Percentiles rank a stretch among this genome's conserved stretches.
Evolutionary conservation across 768 basidiomycete genomes (phyloP).

Genomic region (Cyclocybe cylindracea): DNA sequence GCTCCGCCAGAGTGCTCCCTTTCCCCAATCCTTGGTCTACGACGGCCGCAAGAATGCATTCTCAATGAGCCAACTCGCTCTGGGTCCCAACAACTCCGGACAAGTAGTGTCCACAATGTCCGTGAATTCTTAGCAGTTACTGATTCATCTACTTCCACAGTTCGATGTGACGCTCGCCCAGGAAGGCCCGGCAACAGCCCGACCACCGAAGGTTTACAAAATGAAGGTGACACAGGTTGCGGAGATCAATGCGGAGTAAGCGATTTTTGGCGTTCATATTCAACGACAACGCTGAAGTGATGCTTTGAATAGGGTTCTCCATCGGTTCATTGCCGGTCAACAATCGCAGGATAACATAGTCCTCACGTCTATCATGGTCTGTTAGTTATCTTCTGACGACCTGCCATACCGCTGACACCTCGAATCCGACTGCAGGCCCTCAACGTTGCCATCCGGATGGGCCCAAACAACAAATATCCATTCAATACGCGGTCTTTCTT

Average conservation of each 20-base stretch:
- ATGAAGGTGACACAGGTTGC: constrained; percentile 63
- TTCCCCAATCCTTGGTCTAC: constrained; percentile 71
- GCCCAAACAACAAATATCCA: constrained; percentile 65
- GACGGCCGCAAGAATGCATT: constrained; percentile 82
- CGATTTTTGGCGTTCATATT: not conserved
- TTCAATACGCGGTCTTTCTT: constrained; percentile 82
- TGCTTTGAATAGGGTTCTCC: constrained; percentile 47
- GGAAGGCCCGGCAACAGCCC: constrained; percentile 25
- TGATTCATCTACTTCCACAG: constrained; percentile 30
- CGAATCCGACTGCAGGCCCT: constrained; percentile 47
- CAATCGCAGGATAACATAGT: constrained; percentile 69
- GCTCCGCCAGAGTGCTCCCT: constrained; percentile 58
- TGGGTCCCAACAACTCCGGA: constrained; percentile 51
- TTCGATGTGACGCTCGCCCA: constrained; percentile 61
- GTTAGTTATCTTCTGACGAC: constrained; percentile 10
- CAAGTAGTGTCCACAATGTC: constrained; percentile 40
- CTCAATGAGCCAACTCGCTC: constrained; percentile 53
- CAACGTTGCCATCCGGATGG: constrained; percentile 79
- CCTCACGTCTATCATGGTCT: constrained; percentile 60
- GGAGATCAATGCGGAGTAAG: constrained; percentile 37
- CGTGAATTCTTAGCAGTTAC: not conserved
- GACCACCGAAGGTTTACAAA: constrained; percentile 67
- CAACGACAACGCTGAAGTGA: not conserved
- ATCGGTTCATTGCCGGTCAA: constrained; percentile 59
- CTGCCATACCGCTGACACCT: not conserved